Evolutionary conservation across 148 eudicot genomes (phyloP), one percentile per base, ranked within the genome.

Genomic region (Agrostemma githago): DNA sequence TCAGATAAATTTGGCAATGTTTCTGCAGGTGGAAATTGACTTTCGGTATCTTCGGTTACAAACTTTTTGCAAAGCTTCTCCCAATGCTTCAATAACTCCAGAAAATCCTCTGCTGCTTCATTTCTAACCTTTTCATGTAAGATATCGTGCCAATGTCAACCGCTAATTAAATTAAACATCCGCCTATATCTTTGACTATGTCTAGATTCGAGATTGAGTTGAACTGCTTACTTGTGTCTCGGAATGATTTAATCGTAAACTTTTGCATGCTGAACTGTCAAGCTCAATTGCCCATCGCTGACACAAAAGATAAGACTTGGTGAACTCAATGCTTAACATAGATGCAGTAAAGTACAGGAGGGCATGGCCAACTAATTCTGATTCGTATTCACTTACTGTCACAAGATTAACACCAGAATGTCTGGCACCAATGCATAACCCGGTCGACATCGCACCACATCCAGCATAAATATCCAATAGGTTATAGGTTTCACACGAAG

Each of bases 361-460:
- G 73, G 26, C 43, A 15, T 5, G 19, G 21, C 51, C 65, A 38
- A 14, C 15, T 66, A 20, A 20, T 51, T 10, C 38, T 54, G 38
- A 26, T 69, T 8, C 37, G 15, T 74, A 21, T 39, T 41, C 10
- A 48, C 62, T 85, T 90, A 95, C 99, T 88, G 97, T 92, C 44
- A 83, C 89, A 54, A 95, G 88, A 77, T 87, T 80, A 59, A 86
- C 81, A 68, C 89, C 79, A 62, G 97, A 86, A 73, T 86, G 88
- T 83, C 79, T 86, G 75, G 96, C 89, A 70, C 99, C 99, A 62
- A 86, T 61, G 82, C 99, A 92, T 78, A 95, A 81, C 73, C 99
- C 99, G 71, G 97, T 92, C 43, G 99, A 95, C 99, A 95, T 95
- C 74, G 89, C 99, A 69, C 99, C 99, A 84, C 99, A 95, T 59